Base-by-base conservation (phyloP, 2,329 filamentous ascomycete species). In the Trichoderma sp. region DNA sequence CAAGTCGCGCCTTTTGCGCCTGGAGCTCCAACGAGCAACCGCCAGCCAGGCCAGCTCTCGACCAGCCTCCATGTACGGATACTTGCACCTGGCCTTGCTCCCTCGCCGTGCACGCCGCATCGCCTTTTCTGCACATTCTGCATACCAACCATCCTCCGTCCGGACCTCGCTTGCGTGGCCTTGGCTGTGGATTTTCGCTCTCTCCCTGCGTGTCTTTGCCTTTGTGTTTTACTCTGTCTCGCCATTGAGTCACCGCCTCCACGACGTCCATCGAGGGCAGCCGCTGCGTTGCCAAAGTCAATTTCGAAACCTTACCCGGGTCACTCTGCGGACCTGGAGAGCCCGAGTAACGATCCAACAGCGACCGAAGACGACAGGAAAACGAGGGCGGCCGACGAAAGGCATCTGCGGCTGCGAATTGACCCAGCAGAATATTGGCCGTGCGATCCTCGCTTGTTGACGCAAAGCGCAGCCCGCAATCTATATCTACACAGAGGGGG, bases 81-180 rank as follows among this genome's bases (percentile, higher is more conserved):
- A 43, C 62, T 65, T 53, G 66, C 43, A 55, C 58, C 47, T 31
- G 60, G 29, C 29, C 55, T 65, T 49, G 35, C 68, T 60, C 47
- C n/a, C 59, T 61, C 16, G 40, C 40, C 40, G 43, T 47, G 68
- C 62, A 49, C 64, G 31, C 49, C 40, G 40, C 68, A 62, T 31
- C 60, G 29, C 27, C 62, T 40, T 35, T 56, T 62, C 58, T 35
- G 33, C 33, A 35, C 33, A 13, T 35, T 35, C 33, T 35, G 68
- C 68, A 70, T 70, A 58, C 68, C 68, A 68, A 62, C 68, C 68
- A 68, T 70, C 68, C 68, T 27, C 40, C 68, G 62, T 70, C 68
- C 68, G 35, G 55, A 53, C 24, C 56, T n/a, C 29, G 33, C 47
- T 31, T 56, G 57, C 57, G 61, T 68, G 63, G 61, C 68, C 59